These are phyloP conservation scores for Botrytis squamosa DNA, from an alignment of 2,329 filamentous ascomycete genomes.

Conservation along the genomic window DNA sequence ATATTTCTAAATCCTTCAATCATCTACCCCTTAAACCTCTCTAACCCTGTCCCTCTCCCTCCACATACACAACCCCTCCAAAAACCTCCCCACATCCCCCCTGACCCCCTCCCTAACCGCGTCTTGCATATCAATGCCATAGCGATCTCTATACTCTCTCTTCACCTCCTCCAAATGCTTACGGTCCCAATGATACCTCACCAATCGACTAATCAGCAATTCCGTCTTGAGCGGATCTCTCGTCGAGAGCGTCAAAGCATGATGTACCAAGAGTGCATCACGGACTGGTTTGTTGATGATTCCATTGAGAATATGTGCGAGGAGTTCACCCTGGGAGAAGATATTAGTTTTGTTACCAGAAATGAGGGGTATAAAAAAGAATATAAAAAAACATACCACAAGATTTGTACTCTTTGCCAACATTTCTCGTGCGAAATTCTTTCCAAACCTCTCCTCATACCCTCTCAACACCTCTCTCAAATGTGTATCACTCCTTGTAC, in stretches of 20 bases:
- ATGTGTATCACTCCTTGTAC: slow-evolving; percentile 77
- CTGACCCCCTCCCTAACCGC: slow-evolving; percentile 75
- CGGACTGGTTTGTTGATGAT: slow-evolving; percentile 94
- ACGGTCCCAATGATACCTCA: slow-evolving; percentile 90
- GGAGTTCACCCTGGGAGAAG: slow-evolving; percentile 73
- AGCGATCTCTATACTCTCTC: slow-evolving; percentile 74
- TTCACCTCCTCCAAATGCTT: slow-evolving; percentile 78
- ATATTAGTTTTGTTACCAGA: not conserved
- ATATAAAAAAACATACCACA: slow-evolving; percentile 63
- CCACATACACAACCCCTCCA: slow-evolving; percentile 64
- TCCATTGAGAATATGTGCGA: slow-evolving; percentile 94
- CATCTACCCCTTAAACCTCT: slow-evolving; percentile 40
- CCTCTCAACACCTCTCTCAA: slow-evolving; percentile 73
- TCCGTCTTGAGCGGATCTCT: slow-evolving; percentile 72
- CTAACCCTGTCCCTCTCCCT: slow-evolving; percentile 60
- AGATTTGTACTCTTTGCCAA: slow-evolving; percentile 87
- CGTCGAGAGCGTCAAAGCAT: slow-evolving; percentile 74
- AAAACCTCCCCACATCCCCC: slow-evolving; percentile 76
- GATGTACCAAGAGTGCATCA: slow-evolving; percentile 85
- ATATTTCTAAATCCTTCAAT: not conserved
- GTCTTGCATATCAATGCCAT: slow-evolving; percentile 70
- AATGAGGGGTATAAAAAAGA: not conserved
- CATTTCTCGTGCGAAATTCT: slow-evolving; percentile 86
- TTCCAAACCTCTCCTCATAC: slow-evolving; percentile 71
- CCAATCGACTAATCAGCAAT: slow-evolving; percentile 81